Conservation (phyloP, 805 yeast species). For the Lipomyces oligophaga region DNA sequence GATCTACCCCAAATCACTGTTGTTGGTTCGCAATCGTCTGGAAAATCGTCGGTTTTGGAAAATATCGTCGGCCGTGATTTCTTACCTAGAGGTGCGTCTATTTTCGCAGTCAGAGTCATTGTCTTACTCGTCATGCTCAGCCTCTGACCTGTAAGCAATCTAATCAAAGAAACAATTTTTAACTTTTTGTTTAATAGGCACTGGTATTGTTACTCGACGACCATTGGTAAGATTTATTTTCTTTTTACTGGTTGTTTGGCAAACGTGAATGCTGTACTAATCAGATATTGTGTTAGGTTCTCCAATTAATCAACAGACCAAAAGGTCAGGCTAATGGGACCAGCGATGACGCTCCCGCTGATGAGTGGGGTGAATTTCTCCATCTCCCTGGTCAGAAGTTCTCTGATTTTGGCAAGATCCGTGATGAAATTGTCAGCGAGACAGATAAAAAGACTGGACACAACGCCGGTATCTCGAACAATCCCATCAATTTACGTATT, state of each 20-base stretch:
- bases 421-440: constrained; percentile 86
- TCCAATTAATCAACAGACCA: constrained; percentile 73
- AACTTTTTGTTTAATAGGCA: constrained; percentile 34
- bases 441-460: constrained; percentile 75
- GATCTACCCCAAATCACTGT: constrained; percentile 94
- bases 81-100: constrained; percentile 69
- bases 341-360: constrained; percentile 29
- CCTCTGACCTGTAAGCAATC: not conserved
- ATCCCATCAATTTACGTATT: constrained; percentile 88
- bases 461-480: constrained; percentile 80
- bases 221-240: constrained; percentile 50
- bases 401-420: constrained; percentile 81
- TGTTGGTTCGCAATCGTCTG: constrained; percentile 87
- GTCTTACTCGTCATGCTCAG: not conserved
- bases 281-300: constrained; percentile 26
- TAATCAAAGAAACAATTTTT: not conserved
- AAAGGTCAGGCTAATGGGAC: constrained; percentile 23
- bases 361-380: constrained; percentile 97
- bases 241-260: not conserved
- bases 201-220: constrained; percentile 88
- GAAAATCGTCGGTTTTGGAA: constrained; percentile 84
- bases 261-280: not conserved
- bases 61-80: constrained; percentile 90
- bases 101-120: not conserved
- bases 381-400: constrained; percentile 87